Conservation (phyloP, 345 rosid genomes). For the Cochlearia excelsa region DNA sequence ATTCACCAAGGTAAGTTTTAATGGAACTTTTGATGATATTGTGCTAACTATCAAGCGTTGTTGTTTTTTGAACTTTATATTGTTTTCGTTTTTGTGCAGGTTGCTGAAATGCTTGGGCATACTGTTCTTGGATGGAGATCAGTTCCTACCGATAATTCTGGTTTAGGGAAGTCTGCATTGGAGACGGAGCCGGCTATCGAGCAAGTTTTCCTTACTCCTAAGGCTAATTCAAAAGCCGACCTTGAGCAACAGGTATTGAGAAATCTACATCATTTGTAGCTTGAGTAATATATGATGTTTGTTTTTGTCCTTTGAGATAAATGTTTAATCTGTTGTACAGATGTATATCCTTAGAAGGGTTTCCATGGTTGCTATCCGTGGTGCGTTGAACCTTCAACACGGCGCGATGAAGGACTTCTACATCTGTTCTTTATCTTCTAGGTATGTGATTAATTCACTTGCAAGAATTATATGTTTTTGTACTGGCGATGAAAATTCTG, state of each 20-base stretch:
- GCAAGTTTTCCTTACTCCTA: constrained; percentile 88
- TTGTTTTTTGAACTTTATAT: background rate
- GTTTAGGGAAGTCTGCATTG: constrained; percentile 78
- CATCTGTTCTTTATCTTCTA: constrained; percentile 95
- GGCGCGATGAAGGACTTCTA: constrained; percentile 88
- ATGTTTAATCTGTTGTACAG: constrained; percentile 37
- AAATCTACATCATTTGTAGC: too few species aligned
- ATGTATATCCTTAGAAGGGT: constrained; percentile 92
- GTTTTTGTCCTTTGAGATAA: background rate
- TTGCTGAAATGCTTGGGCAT: constrained; percentile 96
- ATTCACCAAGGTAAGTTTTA: constrained; percentile 63
- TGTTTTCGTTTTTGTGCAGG: constrained; percentile 40
- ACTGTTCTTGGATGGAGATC: constrained; percentile 89
- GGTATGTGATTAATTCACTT: constrained; percentile 41
- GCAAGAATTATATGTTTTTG: background rate
- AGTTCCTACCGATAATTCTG: constrained; percentile 85
- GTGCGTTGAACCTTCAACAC: constrained; percentile 83
- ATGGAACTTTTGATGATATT: background rate
- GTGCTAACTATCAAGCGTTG: background rate
- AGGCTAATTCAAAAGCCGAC: constrained; percentile 66
- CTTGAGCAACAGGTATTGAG: constrained; percentile 78
- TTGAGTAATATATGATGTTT: background rate
- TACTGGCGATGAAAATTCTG: background rate
- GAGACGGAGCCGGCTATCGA: constrained; percentile 89
- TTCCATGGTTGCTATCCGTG: constrained; percentile 94